Base-by-base conservation (phyloP, 2,329 filamentous ascomycete species). In the Stachybotrys chartarum region DNA sequence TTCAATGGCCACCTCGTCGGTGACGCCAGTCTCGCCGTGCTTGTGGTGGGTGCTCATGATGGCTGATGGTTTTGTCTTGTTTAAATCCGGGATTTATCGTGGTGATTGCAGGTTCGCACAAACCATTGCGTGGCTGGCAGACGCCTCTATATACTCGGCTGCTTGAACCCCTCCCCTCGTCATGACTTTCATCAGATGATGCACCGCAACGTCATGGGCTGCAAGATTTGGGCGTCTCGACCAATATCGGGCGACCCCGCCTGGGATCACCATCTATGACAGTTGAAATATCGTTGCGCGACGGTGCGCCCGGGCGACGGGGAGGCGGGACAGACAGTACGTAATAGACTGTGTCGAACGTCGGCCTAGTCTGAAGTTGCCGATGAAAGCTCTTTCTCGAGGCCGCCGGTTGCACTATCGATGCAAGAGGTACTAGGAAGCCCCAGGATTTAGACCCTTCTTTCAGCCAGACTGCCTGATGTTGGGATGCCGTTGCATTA, bases 1-100 rank as follows among this genome's bases (percentile, higher is more conserved):
- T 54, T 69, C 68, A 7, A 65, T 53, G 16, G 68, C 69, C 30
- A 61, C 64, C 59, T 70, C 66, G 45, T 70, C 68, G 0, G 62
- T 56, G 49, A 68, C 61, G 18, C 65, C 66, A 42, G 35, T 10
- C 8, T 42, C 14, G 35, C 10, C 10, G 35, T 42, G 10, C 35
- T 42, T 42, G 35, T 42, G 35, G 10, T 42, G 35, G 35, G 8
- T 42, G 35, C 35, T 42, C 24, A 24, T 24, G 24, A 24, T 24
- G 24, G 2, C 2, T 24, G 24, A 24, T 24, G 24, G 24, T 24
- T 24, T 24, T 24, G 4, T 24, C 24, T 24, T 42, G 14, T 42
- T 42, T 42, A 10, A 14, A 2, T 42, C 10, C 35, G 8, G 35
- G 10, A 3, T 42, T 42, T 42, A 42, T 42, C 35, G 3, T 10